Percentiles rank a stretch among this genome's conserved stretches.
phyloP scores from a whole-genome alignment of 768 basidiomycete species.

The Tephrocybe sp. region DNA sequence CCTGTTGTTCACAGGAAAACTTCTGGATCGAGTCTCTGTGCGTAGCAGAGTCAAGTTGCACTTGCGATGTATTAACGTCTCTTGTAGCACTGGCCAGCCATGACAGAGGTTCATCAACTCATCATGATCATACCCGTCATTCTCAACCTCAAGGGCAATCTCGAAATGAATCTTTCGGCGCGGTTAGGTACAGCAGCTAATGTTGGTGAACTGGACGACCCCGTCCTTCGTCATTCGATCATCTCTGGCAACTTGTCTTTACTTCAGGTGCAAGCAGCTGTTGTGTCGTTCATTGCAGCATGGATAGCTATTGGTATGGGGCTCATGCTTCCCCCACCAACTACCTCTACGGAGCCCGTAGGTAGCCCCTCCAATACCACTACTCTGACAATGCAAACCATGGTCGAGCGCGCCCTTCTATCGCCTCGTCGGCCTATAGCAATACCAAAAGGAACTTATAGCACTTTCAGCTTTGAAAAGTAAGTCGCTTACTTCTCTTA shows the following conservation, averaged over 20 bases:
- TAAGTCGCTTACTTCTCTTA: not conserved
- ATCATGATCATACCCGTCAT: constrained; percentile 96
- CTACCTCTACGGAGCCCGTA: constrained; percentile 12
- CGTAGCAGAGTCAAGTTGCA: constrained; percentile 20
- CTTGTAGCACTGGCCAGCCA: constrained; percentile 81
- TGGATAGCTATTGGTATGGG: constrained; percentile 74
- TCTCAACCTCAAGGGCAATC: constrained; percentile 94
- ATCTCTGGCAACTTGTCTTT: constrained; percentile 81
- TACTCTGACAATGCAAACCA: not conserved
- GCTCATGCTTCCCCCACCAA: constrained; percentile 46
- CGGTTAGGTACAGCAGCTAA: constrained; percentile 94
- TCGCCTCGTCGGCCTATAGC: constrained; percentile 25
- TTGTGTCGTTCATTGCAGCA: constrained; percentile 86
- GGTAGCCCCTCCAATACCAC: not conserved
- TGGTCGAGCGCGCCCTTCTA: constrained; percentile 7
- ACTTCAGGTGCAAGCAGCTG: constrained; percentile 90
- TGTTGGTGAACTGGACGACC: constrained; percentile 85
- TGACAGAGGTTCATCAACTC: constrained; percentile 87
- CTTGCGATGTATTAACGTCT: not conserved
- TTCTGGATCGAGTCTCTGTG: constrained; percentile 85
- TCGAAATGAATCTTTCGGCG: constrained; percentile 98
- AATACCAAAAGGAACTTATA: constrained; percentile 14
- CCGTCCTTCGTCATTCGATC: constrained; percentile 55
- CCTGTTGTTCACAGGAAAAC: constrained; percentile 85
- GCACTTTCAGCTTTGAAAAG: constrained; percentile 8